Conservation (phyloP, 495 filamentous ascomycete genomes). For the Hypoxylon intermedium region DNA sequence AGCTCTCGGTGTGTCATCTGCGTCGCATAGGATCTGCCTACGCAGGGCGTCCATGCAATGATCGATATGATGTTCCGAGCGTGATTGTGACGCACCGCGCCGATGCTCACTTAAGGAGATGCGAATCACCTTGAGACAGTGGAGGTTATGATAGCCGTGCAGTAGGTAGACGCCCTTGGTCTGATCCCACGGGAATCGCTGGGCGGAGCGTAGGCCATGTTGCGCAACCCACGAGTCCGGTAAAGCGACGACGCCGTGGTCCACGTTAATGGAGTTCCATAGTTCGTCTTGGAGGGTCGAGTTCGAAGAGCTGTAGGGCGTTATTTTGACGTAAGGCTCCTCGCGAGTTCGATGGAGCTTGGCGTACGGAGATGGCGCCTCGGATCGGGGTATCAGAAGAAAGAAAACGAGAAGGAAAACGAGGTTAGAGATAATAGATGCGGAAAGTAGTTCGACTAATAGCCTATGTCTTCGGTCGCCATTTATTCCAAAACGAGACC, state of each 20-base stretch:
- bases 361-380: background rate
- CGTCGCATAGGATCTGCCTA: conserved; percentile 41
- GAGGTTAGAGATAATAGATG: background rate
- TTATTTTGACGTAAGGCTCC: conserved; percentile 14
- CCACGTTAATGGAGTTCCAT: conserved; percentile 20
- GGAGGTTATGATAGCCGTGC: conserved; percentile 40
- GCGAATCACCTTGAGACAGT: conserved; percentile 7
- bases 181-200: conserved; percentile 22
- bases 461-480: too few species aligned
- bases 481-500: too few species aligned
- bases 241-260: conserved; percentile 4
- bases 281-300: conserved; percentile 11
- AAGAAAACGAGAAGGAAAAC: background rate
- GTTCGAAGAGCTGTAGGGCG: conserved; percentile 4
- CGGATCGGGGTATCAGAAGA: background rate
- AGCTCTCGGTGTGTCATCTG: conserved; percentile 42
- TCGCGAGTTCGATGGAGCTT: background rate
- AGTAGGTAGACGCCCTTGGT: conserved; percentile 16
- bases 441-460: background rate
- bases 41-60: conserved; percentile 45
- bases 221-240: conserved; percentile 13
- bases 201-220: conserved; percentile 9
- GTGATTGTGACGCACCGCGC: conserved; percentile 2
- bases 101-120: conserved; percentile 27
- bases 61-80: conserved; percentile 25